Evolutionary conservation across 345 rosid genomes (phyloP), one percentile per base, ranked within the genome.

Genomic region (Aquilaria yunnanensis): DNA sequence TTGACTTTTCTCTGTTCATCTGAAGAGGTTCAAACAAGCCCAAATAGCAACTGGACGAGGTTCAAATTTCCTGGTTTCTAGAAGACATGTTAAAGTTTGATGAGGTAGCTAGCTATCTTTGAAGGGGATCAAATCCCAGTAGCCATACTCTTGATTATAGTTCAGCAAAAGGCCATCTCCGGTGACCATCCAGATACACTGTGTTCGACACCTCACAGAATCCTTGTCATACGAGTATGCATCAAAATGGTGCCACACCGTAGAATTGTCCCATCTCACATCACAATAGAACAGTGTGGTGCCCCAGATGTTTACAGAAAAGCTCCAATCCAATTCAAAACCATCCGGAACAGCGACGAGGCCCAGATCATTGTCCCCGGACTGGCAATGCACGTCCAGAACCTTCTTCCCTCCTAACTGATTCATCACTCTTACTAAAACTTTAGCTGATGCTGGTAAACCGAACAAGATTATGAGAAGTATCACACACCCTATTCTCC

Each of bases 331-430:
- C 13, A 51, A 48, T 29, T 43, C 57, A 8, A 2, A 5, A 16
- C 71, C 71, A 29, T 46, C 47, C 7, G 48, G 60, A 0, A 67
- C 47, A 3, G 56, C 34, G 10, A n/a, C 43, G 10, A 14, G 6
- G 47, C 71, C 71, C 1, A 67, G 54, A 45, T 60, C 65, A 32
- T 67, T 34, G 48, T 67, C 71, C 0, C 13, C 9, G 1, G 71
- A 67, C 32, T n/a, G 70, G 54, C 70, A 67, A 13, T 67, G 70
- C 10, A 67, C 12, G 60, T 53, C 54, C 47, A 67, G 47, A 45
- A 3, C 14, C 31, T 43, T 56, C 7, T 56, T 46, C 10, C n/a
- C 7, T 47, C 60, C 68, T 45, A 67, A 63, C 45, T 52, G 43
- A 64, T 67, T 67, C 46, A 23, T 46, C 2, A 67, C 30, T 64